phyloP scores from a whole-genome alignment of 2,329 filamentous ascomycete species.

The Colletotrichum coccodes region DNA sequence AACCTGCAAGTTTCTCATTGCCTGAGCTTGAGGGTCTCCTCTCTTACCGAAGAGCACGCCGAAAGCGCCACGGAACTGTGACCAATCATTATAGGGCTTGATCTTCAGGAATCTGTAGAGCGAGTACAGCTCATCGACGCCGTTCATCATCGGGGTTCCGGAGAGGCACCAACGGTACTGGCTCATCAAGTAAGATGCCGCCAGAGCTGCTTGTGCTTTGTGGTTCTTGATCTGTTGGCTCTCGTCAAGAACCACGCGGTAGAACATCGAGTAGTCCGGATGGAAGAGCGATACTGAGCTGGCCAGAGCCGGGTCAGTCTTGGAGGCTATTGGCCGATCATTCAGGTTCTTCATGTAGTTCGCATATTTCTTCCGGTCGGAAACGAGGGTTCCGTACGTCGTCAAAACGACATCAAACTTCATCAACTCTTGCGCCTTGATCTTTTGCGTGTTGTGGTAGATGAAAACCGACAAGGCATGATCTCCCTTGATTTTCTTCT shows the following conservation, averaged over 20 bases:
- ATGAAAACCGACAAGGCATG: conserved; percentile 73
- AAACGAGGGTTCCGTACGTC: conserved; percentile 78
- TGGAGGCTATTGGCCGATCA: conserved; percentile 49
- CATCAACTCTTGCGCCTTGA: conserved; percentile 69
- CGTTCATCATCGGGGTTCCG: conserved; percentile 92
- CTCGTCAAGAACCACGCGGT: conserved; percentile 81
- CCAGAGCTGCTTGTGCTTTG: conserved; percentile 64
- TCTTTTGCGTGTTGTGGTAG: conserved; percentile 69
- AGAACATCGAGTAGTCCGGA: conserved; percentile 66
- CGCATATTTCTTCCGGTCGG: conserved; percentile 71
- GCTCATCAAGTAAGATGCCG: conserved; percentile 61
- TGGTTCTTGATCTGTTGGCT: conserved; percentile 85
- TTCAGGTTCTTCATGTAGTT: conserved; percentile 50
- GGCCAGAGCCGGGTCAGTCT: conserved; percentile 47
- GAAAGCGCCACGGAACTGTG: conserved; percentile 67
- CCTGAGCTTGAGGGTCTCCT: conserved; percentile 64
- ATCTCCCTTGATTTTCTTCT: conserved; percentile 69
- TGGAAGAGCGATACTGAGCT: conserved; percentile 69
- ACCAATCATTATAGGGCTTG: conserved; percentile 75
- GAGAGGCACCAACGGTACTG: conserved; percentile 79
- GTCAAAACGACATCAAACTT: conserved; percentile 81
- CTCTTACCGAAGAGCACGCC: conserved; percentile 48
- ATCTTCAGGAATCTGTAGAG: conserved; percentile 82
- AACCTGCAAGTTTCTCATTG: conserved; percentile 78
- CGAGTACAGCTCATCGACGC: conserved; percentile 80